Base-by-base conservation (phyloP, 73 alveolate genomes). In the Paramecium bursaria region DNA sequence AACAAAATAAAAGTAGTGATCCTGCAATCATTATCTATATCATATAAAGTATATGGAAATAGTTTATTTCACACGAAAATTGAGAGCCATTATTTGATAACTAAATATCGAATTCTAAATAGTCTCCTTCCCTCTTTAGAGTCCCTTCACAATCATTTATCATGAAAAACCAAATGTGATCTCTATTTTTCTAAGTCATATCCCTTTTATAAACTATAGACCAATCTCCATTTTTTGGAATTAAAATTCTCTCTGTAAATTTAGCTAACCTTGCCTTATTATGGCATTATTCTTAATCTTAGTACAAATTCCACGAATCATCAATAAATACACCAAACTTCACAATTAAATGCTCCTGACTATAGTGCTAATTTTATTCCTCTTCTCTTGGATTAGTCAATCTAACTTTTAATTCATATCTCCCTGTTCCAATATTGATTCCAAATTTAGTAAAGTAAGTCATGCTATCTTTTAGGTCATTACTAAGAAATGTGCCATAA, bases 331-430 rank as follows among this genome's bases (percentile, higher is more conserved):
- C 44, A 21, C 44, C 42, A 22, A 67, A 33, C 44, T 57, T 39
- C 27, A 67, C 44, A 14, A 13, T 30, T 50, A 57, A 27, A 57
- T 23, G 27, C 47, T 30, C 33, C 76, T 5, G 49, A 19, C 15
- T 57, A 10, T 57, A 17, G 22, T 9, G 26, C 49, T 14, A 29
- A 57, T n/a, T n/a, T n/a, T n/a, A n/a, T n/a, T n/a, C n/a, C n/a
- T n/a, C n/a, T n/a, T n/a, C n/a, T n/a, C n/a, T n/a, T 57, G 76
- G 76, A 19, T 57, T 26, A 7, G 76, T 57, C 33, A 57, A 31
- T 57, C 76, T 57, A 10, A 23, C 51, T 57, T 50, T 57, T 14
- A 57, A 57, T 25, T 48, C 11, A 29, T n/a, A 57, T 57, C 51
- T 11, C 48, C 76, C 76, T 57, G 27, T 57, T 57, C 76, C 76